phyloP scores from a whole-genome alignment of 192 early-diverging fungal species.

The Mortierella claussenii region DNA sequence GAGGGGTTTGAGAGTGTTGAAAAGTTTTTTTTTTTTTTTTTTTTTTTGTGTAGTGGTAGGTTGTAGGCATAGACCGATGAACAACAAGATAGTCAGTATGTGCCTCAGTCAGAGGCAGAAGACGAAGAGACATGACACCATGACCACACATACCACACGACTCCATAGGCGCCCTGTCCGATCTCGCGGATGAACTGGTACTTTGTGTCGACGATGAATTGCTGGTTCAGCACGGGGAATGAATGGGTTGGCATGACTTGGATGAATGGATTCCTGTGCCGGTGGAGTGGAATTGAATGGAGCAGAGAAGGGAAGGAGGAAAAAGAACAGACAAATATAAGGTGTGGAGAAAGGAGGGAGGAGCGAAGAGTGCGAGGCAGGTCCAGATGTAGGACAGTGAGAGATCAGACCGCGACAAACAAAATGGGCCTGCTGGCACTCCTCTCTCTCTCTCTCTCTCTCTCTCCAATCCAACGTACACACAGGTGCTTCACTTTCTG shows the following conservation, averaged over 20 bases:
- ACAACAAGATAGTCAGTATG: too few species aligned
- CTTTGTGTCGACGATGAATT: constrained; percentile 59
- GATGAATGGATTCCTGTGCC: neutral
- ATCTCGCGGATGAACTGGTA: constrained; percentile 85
- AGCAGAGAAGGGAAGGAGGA: neutral
- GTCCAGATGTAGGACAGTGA: neutral
- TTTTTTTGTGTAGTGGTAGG: too few species aligned
- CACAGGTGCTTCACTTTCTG: too few species aligned
- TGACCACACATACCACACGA: constrained; percentile 87
- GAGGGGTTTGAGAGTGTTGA: neutral
- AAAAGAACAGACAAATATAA: neutral
- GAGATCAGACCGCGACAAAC: too few species aligned
- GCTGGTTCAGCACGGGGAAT: constrained; percentile 59
- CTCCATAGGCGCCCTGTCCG: constrained; percentile 93
- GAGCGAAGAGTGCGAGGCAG: neutral
- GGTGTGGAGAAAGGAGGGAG: neutral
- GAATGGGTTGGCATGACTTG: constrained; percentile 54
- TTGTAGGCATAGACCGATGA: too few species aligned
- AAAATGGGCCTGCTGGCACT: too few species aligned
- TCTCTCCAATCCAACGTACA: too few species aligned
- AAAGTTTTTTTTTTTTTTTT: too few species aligned
- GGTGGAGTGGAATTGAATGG: neutral
- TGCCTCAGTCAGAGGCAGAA: too few species aligned
- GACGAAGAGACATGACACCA: too few species aligned
- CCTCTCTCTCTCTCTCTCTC: too few species aligned